Conservation (phyloP, 768 basidiomycete genomes). For the Rhodotorula sphaerocarpa region DNA sequence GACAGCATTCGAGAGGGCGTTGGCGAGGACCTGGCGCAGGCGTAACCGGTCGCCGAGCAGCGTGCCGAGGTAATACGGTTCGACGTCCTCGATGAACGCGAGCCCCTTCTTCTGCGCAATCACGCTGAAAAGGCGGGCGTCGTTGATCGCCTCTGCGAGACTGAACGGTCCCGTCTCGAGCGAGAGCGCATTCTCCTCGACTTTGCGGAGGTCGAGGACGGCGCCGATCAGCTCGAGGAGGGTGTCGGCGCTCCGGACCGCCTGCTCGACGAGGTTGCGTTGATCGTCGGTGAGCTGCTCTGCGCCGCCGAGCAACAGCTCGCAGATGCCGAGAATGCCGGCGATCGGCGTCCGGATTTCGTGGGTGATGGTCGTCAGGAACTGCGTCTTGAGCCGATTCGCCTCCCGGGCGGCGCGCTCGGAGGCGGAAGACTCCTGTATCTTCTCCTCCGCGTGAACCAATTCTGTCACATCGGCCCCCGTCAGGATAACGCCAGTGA, state of each 20-base stretch:
- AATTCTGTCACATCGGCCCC: conserved; percentile 24
- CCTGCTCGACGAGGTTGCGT: conserved; percentile 23
- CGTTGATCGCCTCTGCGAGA: conserved; percentile 18
- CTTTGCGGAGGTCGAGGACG: conserved; percentile 35
- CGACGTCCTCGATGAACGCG: conserved; percentile 23
- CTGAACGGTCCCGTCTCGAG: conserved; percentile 31
- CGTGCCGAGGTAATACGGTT: conserved; percentile 9
- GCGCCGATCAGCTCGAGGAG: conserved; percentile 33
- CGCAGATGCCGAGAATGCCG: conserved; percentile 31
- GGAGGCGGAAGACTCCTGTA: conserved; percentile 12
- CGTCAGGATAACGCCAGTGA: conserved; percentile 28
- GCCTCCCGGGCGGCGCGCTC: conserved; percentile 36
- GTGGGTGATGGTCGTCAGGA: conserved; percentile 34
- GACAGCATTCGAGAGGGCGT: conserved; percentile 32
- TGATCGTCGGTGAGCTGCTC: not conserved
- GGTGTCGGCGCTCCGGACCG: conserved; percentile 34
- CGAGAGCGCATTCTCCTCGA: conserved; percentile 32
- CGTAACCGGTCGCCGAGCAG: conserved; percentile 32
- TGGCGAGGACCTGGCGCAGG: conserved; percentile 32
- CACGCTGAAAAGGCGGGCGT: conserved; percentile 28
- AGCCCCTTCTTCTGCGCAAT: conserved; percentile 28
- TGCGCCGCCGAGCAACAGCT: conserved; percentile 7
- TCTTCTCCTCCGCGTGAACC: conserved; percentile 10
- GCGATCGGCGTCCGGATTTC: conserved; percentile 36
- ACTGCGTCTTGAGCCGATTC: conserved; percentile 32